Evolutionary conservation across 2,329 filamentous ascomycete genomes (phyloP).

Genomic region (Tolypocladium cylindrosporum): DNA sequence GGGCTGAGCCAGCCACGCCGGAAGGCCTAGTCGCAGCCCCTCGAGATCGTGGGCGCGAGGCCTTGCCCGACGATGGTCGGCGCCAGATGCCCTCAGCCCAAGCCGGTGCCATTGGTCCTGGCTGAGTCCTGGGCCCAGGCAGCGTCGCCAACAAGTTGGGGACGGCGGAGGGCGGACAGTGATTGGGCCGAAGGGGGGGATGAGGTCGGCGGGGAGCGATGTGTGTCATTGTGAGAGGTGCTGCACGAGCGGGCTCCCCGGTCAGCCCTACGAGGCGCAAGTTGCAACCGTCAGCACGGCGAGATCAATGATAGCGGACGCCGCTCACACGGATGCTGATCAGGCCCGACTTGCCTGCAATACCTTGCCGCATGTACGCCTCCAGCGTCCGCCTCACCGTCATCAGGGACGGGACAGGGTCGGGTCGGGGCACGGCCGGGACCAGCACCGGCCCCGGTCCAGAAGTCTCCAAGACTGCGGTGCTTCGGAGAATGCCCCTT

Average conservation of each 20-base stretch:
- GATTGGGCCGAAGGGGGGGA: neutral
- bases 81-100: neutral
- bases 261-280: slow-evolving; percentile 6
- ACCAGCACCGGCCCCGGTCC: too few species aligned
- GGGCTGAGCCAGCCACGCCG: neutral
- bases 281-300: slow-evolving; percentile 1
- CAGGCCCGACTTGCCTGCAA: neutral
- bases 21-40: neutral
- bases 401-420: too few species aligned
- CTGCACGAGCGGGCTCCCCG: neutral
- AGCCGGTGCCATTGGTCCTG: neutral
- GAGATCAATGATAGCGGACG: neutral
- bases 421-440: too few species aligned
- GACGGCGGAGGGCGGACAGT: too few species aligned
- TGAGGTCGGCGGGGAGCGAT: neutral
- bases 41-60: neutral
- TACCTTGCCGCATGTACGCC: neutral
- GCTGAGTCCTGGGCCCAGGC: neutral
- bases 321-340: neutral
- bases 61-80: neutral
- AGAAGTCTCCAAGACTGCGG: too few species aligned
- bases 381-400: neutral
- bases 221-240: neutral
- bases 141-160: neutral
- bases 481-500: too few species aligned